Base-by-base conservation (phyloP, 495 filamentous ascomycete genomes). In the Podospora pseudocomata region DNA sequence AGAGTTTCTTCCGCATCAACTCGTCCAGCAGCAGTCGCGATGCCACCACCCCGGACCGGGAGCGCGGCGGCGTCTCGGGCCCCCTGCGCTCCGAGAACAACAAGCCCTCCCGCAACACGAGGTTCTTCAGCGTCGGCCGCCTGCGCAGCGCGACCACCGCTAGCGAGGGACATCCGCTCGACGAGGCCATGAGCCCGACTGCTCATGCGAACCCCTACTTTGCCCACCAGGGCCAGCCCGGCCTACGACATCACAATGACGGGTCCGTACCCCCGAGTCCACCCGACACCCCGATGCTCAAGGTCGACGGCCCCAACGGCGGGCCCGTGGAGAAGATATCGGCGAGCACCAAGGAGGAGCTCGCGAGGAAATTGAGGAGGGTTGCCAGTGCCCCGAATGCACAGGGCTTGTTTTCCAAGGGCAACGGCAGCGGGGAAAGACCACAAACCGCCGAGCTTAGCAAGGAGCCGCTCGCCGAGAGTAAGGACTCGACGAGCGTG, bases 1-100 rank as follows among this genome's bases (percentile, higher is more conserved):
- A 91, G 86, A 96, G 94, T 77, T 98, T 98, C 84, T 99, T 99
- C 84, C 92, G 95, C 74, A 97, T 97, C 82, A 97, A 91, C 79
- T 78, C 79, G 78, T 78, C 79, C 65, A 76, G 75, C 63, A 79
- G 76, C 56, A 73, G 74, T 49, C 39, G 39, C 39, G 39, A 49
- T 49, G 39, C 39, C 39, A 49, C 39, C 39, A 49, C 39, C 39
- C 39, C 39, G 13, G 79, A 80, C 70, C 80, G 78, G 73, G 80
- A 73, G 68, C 82, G 78, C 65, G 79, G 78, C 68, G 74, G 78
- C 75, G 73, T 68, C 70, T 60, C 60, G 7, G 63, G 23, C 66
- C 16, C 70, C 49, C 20, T 63, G 56, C 69, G 66, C 62, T 60
- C 70, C 59, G 66, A 68, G 59, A 64, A 26, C 66, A 71, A 68